These are phyloP conservation scores for Nasturtium officinale DNA, from an alignment of 345 rosid species.

Conservation along the genomic window DNA sequence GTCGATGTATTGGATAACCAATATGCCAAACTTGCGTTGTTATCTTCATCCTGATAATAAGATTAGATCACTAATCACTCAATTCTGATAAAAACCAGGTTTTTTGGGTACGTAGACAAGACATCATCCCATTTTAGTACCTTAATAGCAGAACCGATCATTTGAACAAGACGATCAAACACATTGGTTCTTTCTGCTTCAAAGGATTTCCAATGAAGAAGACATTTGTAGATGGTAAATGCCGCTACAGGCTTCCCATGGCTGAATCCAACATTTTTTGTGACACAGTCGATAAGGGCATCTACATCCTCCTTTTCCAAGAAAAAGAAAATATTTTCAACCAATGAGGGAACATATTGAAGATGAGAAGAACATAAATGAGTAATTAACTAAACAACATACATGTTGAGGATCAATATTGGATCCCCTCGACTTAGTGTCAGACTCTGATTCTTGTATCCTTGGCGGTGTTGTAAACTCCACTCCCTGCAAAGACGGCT, in stretches of 20 bases:
- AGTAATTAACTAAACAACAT: conserved; percentile 38
- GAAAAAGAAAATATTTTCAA: conserved; percentile 32
- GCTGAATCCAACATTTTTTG: conserved; percentile 75
- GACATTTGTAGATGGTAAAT: conserved; percentile 89
- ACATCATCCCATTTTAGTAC: conserved; percentile 44
- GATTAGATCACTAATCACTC: conserved; percentile 8
- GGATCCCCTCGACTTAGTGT: conserved; percentile 70
- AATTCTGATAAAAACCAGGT: not conserved
- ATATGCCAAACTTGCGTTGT: conserved; percentile 83
- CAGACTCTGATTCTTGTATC: conserved; percentile 63
- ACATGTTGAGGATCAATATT: conserved; percentile 78
- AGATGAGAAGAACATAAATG: conserved; percentile 2
- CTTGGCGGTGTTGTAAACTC: conserved; percentile 65
- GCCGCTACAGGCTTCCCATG: conserved; percentile 92
- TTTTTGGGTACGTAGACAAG: not conserved
- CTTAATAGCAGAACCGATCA: conserved; percentile 96
- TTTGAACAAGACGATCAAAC: conserved; percentile 96
- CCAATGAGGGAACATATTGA: conserved; percentile 16
- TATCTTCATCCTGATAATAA: conserved; percentile 69
- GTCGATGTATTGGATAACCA: conserved; percentile 92
- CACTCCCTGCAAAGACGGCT: conserved; percentile 57
- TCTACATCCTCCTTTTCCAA: conserved; percentile 81
- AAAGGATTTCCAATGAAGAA: conserved; percentile 95
- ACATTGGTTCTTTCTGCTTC: conserved; percentile 95
- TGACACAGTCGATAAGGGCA: conserved; percentile 79